Base-by-base conservation (phyloP, 148 eudicot genomes). In the Spergularia marina region DNA sequence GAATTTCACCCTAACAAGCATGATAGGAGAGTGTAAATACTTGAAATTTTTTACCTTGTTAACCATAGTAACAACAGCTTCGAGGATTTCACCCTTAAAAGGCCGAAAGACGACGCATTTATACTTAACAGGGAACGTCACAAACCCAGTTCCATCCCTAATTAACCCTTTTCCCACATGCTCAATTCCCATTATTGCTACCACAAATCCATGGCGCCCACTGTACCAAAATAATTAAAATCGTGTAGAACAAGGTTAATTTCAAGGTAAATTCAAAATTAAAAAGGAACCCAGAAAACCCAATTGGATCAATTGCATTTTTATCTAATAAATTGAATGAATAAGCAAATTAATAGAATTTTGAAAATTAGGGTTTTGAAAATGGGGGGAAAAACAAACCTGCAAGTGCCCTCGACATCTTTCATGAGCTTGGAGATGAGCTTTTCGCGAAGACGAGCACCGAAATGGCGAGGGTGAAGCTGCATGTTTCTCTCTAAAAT, bases 361-460 rank as follows among this genome's bases (percentile, higher is more conserved):
- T n/a, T 0, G 0, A 70, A 78, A 58, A 36, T 47, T 70, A 56
- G 68, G 64, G 56, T 30, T 71, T 36, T 18, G 12, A 53, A 15
- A 15, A 23, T 7, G 4, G 30, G 11, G 65, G 13, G 44, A 34
- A 63, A 20, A 2, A 1, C 18, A 55, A 51, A 94, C 98, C 94
- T 94, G 93, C 98, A 94, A 82, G 98, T 94, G 74, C 97, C 98
- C 70, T 94, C 98, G 0, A 94, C 96, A 57, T 94, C 97, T 77
- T 89, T 91, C 91, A 94, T 89, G 58, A 94, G 96, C 72, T 94
- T 90, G 62, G 98, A 59, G 40, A 87, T 82, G n/a, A 94, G 94
- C 77, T 91, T 94, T 5, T 90, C 96, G 0, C 97, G 90, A 23
- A 94, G 88, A 36, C 94, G 93, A 63, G 96, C 88, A 11, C 96